Conservation (phyloP, 352 stramenopile species). For the Peronospora destructor region DNA sequence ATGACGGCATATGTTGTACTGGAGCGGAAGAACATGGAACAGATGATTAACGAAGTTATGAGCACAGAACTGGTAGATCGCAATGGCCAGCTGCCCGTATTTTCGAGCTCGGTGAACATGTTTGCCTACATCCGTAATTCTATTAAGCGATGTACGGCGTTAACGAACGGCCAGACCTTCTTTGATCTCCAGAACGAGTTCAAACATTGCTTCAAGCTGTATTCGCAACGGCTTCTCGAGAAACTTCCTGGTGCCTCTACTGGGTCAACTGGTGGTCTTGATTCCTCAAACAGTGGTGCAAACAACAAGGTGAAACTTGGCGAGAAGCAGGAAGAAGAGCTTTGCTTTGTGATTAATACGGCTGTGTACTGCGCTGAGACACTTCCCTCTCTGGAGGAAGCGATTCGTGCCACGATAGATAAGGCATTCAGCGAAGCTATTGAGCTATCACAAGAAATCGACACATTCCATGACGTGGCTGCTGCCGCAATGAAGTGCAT, state of each 20-base stretch:
- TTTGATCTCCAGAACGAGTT: constrained; percentile 95
- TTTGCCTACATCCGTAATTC: constrained; percentile 99
- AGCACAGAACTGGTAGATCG: constrained; percentile 91
- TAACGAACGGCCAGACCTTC: constrained; percentile 97
- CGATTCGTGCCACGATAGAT: constrained; percentile 94
- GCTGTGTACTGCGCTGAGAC: constrained; percentile 98
- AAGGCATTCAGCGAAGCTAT: constrained; percentile 89
- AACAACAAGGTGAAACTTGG: constrained; percentile 55
- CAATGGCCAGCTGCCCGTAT: constrained; percentile 92
- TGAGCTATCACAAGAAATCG: constrained; percentile 90
- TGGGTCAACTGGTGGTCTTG: constrained; percentile 16
- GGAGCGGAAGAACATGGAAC: constrained; percentile 94
- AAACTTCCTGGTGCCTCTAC: constrained; percentile 52
- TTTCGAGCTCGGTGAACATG: constrained; percentile 95
- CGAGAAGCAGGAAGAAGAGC: constrained; percentile 89
- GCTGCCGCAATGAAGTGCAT: constrained; percentile 92
- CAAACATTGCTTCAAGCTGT: constrained; percentile 69
- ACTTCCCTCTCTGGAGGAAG: constrained; percentile 91
- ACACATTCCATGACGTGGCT: constrained; percentile 94
- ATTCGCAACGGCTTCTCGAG: constrained; percentile 63
- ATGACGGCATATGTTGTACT: constrained; percentile 96
- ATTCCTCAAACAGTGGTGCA: constrained; percentile 18
- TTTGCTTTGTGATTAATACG: constrained; percentile 98
- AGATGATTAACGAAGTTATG: constrained; percentile 88
- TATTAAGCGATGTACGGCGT: constrained; percentile 93